Percentiles rank a stretch among this genome's conserved stretches.
These are phyloP conservation scores for Suhomyces sp. DNA, from an alignment of 805 yeast genomes.

Conservation along the genomic window DNA sequence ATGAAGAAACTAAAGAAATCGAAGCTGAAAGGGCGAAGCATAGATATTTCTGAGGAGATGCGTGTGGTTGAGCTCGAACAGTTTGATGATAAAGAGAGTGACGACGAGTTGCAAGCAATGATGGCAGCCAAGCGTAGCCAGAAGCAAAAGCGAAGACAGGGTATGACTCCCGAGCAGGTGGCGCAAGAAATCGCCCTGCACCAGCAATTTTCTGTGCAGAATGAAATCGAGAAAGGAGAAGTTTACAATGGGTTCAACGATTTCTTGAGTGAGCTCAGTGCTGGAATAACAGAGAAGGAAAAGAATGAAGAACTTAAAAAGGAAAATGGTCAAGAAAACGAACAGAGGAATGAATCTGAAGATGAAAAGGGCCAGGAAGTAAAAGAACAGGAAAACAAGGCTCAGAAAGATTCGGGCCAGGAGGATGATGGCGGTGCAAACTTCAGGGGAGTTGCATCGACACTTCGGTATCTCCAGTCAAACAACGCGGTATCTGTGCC, in stretches of 20 bases:
- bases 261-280: conserved; percentile 28
- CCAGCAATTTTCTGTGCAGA: conserved; percentile 15
- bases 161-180: conserved; percentile 31
- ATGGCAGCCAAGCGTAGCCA: conserved; percentile 26
- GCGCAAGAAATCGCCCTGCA: conserved; percentile 36
- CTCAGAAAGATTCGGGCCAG: not conserved
- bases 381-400: conserved; percentile 19
- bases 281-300: conserved; percentile 24
- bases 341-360: conserved; percentile 12
- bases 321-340: conserved; percentile 17
- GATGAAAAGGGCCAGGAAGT: conserved; percentile 10
- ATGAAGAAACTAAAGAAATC: conserved; percentile 44
- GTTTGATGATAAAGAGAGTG: conserved; percentile 22
- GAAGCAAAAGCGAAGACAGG: conserved; percentile 27
- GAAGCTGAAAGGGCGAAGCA: conserved; percentile 23
- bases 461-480: conserved; percentile 26
- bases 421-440: not conserved
- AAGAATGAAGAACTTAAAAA: conserved; percentile 26
- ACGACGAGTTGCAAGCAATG: conserved; percentile 27
- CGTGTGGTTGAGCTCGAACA: conserved; percentile 27
- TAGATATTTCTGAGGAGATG: conserved; percentile 7
- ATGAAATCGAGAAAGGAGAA: conserved; percentile 13
- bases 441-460: conserved; percentile 22
- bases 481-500: conserved; percentile 12
- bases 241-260: conserved; percentile 40